Percentiles rank a stretch among this genome's conserved stretches.
Evolutionary conservation across 805 yeast species (phyloP).

Genomic region (Kodamaea laetipori): DNA sequence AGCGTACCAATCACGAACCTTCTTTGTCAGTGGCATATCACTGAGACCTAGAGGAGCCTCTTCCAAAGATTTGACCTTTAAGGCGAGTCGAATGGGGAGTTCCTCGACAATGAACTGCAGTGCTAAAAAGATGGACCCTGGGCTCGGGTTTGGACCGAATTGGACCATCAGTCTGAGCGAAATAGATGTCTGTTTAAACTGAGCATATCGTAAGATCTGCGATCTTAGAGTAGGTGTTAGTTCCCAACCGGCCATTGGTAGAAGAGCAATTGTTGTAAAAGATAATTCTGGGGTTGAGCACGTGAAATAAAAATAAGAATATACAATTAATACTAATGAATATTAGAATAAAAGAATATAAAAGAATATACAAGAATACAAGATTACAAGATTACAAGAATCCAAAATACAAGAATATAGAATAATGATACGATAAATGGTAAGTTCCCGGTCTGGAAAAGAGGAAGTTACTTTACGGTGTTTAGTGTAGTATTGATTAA

Average conservation of each 20-base stretch:
- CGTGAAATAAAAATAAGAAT: no score
- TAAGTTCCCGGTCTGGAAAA: no score
- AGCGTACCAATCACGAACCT: conserved; percentile 87
- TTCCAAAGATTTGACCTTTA: conserved; percentile 81
- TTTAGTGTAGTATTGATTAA: no score
- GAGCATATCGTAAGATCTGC: conserved; percentile 64
- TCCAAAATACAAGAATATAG: no score
- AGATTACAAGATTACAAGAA: no score
- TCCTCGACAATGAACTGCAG: conserved; percentile 84
- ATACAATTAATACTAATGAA: no score
- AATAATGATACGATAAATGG: no score
- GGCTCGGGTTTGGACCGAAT: conserved; percentile 77
- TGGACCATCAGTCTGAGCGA: conserved; percentile 88
- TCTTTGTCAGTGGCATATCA: conserved; percentile 70
- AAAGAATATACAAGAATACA: no score
- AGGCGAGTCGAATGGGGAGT: conserved; percentile 82
- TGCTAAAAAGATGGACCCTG: conserved; percentile 79
- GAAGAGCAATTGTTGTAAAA: background rate
- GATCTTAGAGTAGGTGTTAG: conserved; percentile 52
- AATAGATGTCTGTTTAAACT: conserved; percentile 79
- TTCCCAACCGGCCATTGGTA: conserved; percentile 40
- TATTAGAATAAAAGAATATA: no score
- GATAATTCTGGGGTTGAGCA: no score
- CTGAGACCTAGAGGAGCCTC: conserved; percentile 74
- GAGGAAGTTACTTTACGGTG: no score